Base-by-base conservation (phyloP, 2,329 filamentous ascomycete genomes). In the Trichoderma sp. region DNA sequence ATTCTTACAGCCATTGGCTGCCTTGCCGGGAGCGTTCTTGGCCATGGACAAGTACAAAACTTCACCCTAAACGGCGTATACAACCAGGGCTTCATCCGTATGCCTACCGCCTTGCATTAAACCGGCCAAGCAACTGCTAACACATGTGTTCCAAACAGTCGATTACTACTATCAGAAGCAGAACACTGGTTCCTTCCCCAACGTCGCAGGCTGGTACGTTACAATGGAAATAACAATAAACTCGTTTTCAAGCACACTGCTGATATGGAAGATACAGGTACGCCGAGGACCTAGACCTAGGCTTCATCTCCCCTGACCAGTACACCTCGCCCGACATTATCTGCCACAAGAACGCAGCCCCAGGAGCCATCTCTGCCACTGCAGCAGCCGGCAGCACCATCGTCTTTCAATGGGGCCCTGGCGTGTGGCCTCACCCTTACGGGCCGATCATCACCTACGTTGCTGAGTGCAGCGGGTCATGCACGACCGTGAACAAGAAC, bases 401-500 rank as follows among this genome's bases (percentile, higher is more conserved):
- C 66, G 77, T 78, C 44, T 73, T 84, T 47, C 75, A 79, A 67
- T 85, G 82, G 82, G 78, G 77, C 58, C 73, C 73, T 1, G 84
- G 82, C 82, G 81, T 82, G 6, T 75, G 77, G 5, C 79, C 78
- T 24, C 83, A 85, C 73, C 60, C 48, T 3, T 76, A 77, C 44
- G 81, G 81, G 0, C 80, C 80, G 5, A 74, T 82, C 70, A 67
- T 83, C 58, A 77, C 81, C 70, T 83, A 81, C 67, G 74, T 83
- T 1, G 75, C 79, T 43, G 80, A 78, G 68, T 76, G 76, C 52
- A 76, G 81, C 62, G 80, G 79, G 4, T 72, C 75, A 1, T 82
- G 79, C 67, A 74, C 76, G 55, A 73, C 63, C 5, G 76, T 77
- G 34, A 76, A 81, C 68, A 80, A 80, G 74, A 75, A 73, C 2